Evolutionary conservation across 23 red algal genomes (phyloP).

Genomic region (Pyropia haitanensis): DNA sequence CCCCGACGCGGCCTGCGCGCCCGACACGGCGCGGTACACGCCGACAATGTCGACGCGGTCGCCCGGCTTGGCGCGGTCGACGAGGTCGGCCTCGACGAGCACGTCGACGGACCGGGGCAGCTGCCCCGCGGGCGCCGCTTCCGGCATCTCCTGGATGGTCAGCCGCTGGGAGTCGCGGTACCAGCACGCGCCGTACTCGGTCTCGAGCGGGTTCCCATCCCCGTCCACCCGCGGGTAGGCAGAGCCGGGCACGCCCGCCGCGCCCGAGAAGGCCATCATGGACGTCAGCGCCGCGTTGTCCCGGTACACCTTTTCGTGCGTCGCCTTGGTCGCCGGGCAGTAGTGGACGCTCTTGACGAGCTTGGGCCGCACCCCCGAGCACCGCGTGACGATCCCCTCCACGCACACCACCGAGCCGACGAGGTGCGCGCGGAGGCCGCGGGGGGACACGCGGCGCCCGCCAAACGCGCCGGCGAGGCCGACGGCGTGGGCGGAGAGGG

Average conservation of each 20-base stretch:
- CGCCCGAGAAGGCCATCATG: constrained; percentile 30
- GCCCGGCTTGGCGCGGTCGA: constrained; percentile 95
- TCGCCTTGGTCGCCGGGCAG: constrained; percentile 70
- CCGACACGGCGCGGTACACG: constrained; percentile 84
- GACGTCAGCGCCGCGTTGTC: constrained; percentile 63
- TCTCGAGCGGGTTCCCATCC: constrained; percentile 94
- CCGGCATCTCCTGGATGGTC: constrained; percentile 92
- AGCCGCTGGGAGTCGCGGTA: constrained; percentile 86
- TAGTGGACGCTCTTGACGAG: constrained; percentile 87
- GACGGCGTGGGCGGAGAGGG: constrained; percentile 46
- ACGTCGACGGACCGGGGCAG: constrained; percentile 87
- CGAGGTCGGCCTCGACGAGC: constrained; percentile 83
- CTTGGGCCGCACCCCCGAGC: constrained; percentile 71
- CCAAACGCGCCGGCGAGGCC: constrained; percentile 87
- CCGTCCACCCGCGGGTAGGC: constrained; percentile 72
- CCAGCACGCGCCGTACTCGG: constrained; percentile 83
- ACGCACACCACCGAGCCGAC: constrained; percentile 73
- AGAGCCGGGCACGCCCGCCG: constrained; percentile 50
- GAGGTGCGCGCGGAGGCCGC: constrained; percentile 69
- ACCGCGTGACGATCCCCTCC: constrained; percentile 91
- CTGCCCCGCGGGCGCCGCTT: constrained; percentile 85
- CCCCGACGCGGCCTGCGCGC: constrained; percentile 32
- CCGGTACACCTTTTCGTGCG: constrained; percentile 63
- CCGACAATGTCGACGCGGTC: constrained; percentile 75
- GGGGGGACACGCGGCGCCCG: constrained; percentile 53